Evolutionary conservation across 2,329 filamentous ascomycete species (phyloP).

Genomic region (Tolypocladium tropicale): DNA sequence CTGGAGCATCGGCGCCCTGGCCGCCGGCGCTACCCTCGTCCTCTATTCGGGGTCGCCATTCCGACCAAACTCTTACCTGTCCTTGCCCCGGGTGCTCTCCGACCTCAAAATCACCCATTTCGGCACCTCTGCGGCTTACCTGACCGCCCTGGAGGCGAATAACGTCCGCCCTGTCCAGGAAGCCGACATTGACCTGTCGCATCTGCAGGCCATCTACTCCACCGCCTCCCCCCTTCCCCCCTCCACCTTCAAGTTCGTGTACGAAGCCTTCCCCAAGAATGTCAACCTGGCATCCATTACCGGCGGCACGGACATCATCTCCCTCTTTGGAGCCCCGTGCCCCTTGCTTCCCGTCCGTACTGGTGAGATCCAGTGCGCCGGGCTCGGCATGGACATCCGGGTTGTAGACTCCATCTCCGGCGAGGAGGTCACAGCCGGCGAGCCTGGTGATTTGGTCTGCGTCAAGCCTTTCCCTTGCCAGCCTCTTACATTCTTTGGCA

Average conservation of each 20-base stretch:
- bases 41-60: conserved; percentile 94
- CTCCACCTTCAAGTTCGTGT: conserved; percentile 86
- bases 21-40: conserved; percentile 71
- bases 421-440: conserved; percentile 44
- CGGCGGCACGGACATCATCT: conserved; percentile 93
- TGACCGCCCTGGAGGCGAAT: conserved; percentile 81
- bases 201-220: conserved; percentile 79
- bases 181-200: conserved; percentile 44
- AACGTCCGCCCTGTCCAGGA: conserved; percentile 46
- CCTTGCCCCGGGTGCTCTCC: conserved; percentile 73
- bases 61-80: conserved; percentile 64
- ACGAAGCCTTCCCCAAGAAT: conserved; percentile 66
- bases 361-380: conserved; percentile 69
- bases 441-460: conserved; percentile 83
- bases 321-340: conserved; percentile 80
- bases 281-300: conserved; percentile 90
- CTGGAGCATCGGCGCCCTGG: conserved; percentile 82
- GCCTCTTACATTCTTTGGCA: conserved; percentile 80
- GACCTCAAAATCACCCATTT: conserved; percentile 82
- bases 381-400: conserved; percentile 67
- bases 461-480: conserved; percentile 80
- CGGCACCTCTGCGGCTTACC: conserved; percentile 88
- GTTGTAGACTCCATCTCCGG: conserved; percentile 50
- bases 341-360: conserved; percentile 61
- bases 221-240: conserved; percentile 88